Conservation (phyloP, 2,329 filamentous ascomycete genomes). For the Fusarium anguioides region DNA sequence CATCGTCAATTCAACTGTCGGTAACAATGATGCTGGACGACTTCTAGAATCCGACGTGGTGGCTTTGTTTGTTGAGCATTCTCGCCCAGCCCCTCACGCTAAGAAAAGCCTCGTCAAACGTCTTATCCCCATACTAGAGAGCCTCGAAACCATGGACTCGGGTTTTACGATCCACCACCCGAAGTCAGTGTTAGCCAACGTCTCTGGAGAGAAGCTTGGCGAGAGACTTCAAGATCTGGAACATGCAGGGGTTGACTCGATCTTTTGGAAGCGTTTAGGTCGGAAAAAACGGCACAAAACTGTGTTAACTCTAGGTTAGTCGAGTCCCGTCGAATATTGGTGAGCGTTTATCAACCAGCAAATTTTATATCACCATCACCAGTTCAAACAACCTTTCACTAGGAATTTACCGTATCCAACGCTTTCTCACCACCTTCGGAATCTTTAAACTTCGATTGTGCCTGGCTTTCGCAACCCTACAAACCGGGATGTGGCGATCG, state of each 20-base stretch:
- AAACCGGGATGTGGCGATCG: slow-evolving; percentile 15
- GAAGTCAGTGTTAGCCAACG: neutral
- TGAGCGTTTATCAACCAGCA: neutral
- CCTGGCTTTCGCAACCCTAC: neutral
- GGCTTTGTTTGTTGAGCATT: neutral
- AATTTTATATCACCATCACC: neutral
- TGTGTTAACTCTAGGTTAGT: no score
- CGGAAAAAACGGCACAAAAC: neutral
- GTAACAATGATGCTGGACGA: neutral
- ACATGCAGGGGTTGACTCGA: neutral
- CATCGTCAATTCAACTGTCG: no score
- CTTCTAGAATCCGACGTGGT: neutral
- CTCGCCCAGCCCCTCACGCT: no score
- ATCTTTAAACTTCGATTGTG: neutral
- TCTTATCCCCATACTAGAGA: neutral
- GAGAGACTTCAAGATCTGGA: neutral
- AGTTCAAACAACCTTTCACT: neutral
- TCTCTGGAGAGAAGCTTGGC: neutral
- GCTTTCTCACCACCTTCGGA: neutral
- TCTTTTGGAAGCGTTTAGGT: neutral
- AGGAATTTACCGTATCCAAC: neutral
- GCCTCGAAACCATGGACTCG: neutral
- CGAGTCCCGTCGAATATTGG: neutral
- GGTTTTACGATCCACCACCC: neutral
- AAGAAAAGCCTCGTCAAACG: no score